phyloP scores from a whole-genome alignment of 441 rosid genomes.

The Erodium texanum region DNA sequence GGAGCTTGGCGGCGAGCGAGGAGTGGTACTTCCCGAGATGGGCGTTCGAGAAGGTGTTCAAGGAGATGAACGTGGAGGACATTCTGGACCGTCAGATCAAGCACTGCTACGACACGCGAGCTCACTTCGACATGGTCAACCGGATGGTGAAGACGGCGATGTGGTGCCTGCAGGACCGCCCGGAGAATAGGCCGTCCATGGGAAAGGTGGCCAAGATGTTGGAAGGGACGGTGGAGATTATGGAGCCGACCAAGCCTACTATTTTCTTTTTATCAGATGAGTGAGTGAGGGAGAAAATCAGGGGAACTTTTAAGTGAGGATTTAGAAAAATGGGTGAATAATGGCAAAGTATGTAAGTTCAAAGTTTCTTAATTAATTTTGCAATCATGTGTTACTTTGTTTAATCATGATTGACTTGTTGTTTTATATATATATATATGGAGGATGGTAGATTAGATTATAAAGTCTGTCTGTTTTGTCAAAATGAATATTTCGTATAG shows the following conservation, averaged over 20 bases:
- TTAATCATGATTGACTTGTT: too few relatives aligned
- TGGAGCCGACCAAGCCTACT: slow-evolving; percentile 59
- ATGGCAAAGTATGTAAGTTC: too few relatives aligned
- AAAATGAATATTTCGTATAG: too few relatives aligned
- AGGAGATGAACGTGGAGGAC: slow-evolving; percentile 54
- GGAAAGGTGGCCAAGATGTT: slow-evolving; percentile 72
- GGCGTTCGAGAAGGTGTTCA: slow-evolving; percentile 59
- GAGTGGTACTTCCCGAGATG: slow-evolving; percentile 64
- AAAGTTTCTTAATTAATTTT: too few relatives aligned
- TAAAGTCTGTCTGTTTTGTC: too few relatives aligned
- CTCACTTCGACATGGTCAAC: slow-evolving; percentile 50
- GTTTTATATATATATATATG: too few relatives aligned
- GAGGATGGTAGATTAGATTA: too few relatives aligned
- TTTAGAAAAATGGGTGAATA: too few relatives aligned
- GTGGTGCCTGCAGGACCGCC: slow-evolving; percentile 73
- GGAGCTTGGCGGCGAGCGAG: slow-evolving; percentile 37
- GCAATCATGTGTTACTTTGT: too few relatives aligned
- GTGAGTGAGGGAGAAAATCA: too few relatives aligned
- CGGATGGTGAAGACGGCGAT: slow-evolving; percentile 69
- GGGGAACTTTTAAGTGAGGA: too few relatives aligned
- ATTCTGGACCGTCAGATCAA: slow-evolving; percentile 50
- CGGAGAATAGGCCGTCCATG: slow-evolving; percentile 55
- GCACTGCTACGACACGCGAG: slow-evolving; percentile 36
- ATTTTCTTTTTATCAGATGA: slow-evolving; percentile 50
- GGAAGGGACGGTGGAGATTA: slow-evolving; percentile 65